Base-by-base conservation (phyloP, 208 protist genomes). In the Trichomonas gallinae region DNA sequence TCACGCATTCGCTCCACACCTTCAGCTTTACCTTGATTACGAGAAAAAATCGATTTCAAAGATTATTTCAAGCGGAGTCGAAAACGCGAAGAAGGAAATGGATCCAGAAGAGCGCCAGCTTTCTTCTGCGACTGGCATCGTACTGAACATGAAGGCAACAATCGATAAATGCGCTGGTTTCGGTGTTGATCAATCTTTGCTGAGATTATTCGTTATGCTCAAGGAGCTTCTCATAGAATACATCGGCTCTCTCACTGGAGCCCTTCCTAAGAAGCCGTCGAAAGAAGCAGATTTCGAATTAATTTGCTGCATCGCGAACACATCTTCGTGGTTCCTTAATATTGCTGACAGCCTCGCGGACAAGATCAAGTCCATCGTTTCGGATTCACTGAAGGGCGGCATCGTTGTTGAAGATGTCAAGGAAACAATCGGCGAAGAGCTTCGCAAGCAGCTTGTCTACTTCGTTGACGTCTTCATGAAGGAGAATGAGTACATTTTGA, bases 131-230 rank as follows among this genome's bases (percentile, higher is more conserved):
- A 51, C 87, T 2, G n/a, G 40, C 15, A n/a, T 93, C 1, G 36
- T 93, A 0, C 26, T 51, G 44, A 26, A 13, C 23, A 93, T 93
- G 87, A 93, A 93, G 45, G 45, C 42, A 42, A 93, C 87, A 38
- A 93, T 93, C 13, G 87, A 93, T 21, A 93, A 93, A 93, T 58
- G 44, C 34, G 87, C 87, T 51, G 44, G 87, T 51, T 93, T 93
- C 46, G n/a, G 45, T 38, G 21, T 93, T 38, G 26, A 42, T 38
- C 87, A 93, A 51, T 51, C 44, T 3, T 40, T 93, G 15, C 31
- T 93, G 0, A 13, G 46, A 9, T 40, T 93, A 9, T 93, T 93
- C 44, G 15, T 93, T 34, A 93, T 93, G 8, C 23, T 93, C 9
- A 93, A 93, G 31, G 87, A 93, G 36, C 17, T 93, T 2, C 8